Evolutionary conservation across 2,329 filamentous ascomycete species (phyloP).

Genomic region (Ophiostoma angusticollis): DNA sequence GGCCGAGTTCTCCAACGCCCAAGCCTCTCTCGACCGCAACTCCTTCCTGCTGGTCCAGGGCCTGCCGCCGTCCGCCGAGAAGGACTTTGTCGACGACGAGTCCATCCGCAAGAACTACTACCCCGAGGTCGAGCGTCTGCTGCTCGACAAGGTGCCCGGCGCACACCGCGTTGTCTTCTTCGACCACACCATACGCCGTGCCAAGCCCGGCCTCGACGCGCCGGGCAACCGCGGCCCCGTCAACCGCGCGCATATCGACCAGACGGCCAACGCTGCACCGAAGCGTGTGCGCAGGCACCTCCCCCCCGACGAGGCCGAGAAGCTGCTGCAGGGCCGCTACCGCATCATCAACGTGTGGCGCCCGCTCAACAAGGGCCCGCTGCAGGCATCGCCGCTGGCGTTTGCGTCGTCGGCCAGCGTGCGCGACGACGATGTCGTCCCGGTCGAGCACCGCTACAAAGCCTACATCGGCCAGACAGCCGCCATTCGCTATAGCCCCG

Average conservation of each 20-base stretch:
- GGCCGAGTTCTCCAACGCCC: conserved; percentile 15
- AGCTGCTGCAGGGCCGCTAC: conserved; percentile 54
- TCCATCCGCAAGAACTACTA: conserved; percentile 66
- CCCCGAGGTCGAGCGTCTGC: conserved; percentile 63
- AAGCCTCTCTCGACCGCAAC: conserved; percentile 22
- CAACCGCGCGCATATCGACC: conserved; percentile 66
- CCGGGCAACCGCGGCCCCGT: conserved; percentile 48
- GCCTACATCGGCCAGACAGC: conserved; percentile 60
- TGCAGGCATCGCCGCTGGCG: conserved; percentile 55
- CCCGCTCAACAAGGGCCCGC: conserved; percentile 43
- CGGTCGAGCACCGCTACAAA: conserved; percentile 59
- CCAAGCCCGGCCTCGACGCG: conserved; percentile 35
- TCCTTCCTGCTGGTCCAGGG: conserved; percentile 57
- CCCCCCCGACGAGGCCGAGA: conserved; percentile 48
- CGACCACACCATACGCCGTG: conserved; percentile 77
- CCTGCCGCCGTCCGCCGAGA: conserved; percentile 43
- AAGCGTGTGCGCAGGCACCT: conserved; percentile 58
- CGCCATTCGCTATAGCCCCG: conserved; percentile 46
- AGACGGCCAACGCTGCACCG: conserved; percentile 53
- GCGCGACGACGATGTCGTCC: conserved; percentile 50
- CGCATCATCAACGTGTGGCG: conserved; percentile 85
- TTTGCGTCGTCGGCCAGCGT: conserved; percentile 54
- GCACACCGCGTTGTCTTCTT: conserved; percentile 59
- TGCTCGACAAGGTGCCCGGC: conserved; percentile 55
- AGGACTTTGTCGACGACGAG: conserved; percentile 54